phyloP scores from a whole-genome alignment of 2,329 filamentous ascomycete species.

The Fusarium sp. region DNA sequence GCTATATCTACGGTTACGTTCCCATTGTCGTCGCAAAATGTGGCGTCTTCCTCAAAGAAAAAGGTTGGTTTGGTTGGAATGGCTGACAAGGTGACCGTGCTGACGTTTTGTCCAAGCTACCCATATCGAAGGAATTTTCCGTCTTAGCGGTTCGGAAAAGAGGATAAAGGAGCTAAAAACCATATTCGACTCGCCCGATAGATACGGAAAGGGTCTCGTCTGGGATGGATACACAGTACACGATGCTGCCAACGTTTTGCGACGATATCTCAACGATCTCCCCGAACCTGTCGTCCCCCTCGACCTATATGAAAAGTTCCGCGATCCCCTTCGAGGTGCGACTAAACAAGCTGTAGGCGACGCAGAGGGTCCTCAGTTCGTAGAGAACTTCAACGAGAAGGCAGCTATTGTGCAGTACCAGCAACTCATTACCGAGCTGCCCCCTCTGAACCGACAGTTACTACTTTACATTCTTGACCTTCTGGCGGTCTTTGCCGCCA shows the following conservation, averaged over 20 bases:
- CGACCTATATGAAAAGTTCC: constrained; percentile 91
- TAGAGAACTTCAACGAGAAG: constrained; percentile 72
- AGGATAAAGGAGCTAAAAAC: constrained; percentile 96
- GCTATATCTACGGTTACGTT: constrained; percentile 98
- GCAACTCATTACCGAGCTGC: constrained; percentile 89
- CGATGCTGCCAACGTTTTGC: constrained; percentile 95
- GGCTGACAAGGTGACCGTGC: constrained; percentile 8
- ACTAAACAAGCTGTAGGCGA: constrained; percentile 80
- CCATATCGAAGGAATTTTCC: constrained; percentile 95
- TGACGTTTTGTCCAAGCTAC: constrained; percentile 72
- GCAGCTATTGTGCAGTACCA: constrained; percentile 87
- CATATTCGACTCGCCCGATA: constrained; percentile 92
- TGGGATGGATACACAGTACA: constrained; percentile 99
- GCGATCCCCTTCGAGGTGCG: constrained; percentile 79
- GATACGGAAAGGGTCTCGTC: constrained; percentile 95
- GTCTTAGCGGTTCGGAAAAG: constrained; percentile 94
- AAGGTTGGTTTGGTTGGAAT: constrained; percentile 71
- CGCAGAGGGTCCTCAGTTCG: constrained; percentile 75
- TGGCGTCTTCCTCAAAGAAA: constrained; percentile 96
- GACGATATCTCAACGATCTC: constrained; percentile 94
- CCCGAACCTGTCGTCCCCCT: constrained; percentile 97
- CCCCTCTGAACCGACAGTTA: constrained; percentile 91
- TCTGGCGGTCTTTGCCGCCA: constrained; percentile 95
- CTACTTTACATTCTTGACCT: constrained; percentile 96
- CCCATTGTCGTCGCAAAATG: constrained; percentile 99